Base-by-base conservation (phyloP, 192 early-diverging fungal genomes). In the Gonapodya prolifera region DNA sequence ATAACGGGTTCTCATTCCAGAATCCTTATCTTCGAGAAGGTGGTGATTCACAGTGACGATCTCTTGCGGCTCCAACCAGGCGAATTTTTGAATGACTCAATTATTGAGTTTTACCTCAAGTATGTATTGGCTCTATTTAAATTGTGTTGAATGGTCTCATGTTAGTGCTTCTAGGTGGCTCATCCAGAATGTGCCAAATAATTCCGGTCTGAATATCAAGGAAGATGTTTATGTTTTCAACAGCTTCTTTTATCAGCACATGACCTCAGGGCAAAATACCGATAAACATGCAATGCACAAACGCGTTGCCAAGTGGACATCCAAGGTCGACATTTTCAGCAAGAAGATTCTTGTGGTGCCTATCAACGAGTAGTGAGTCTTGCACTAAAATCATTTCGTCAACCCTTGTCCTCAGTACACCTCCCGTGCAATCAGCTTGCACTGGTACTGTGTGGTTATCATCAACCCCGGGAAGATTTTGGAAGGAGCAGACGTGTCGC, bases 391-490 rank as follows among this genome's bases (percentile, higher is more conserved):
- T n/a, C n/a, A 34, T 17, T 33, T 77, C 18, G 31, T 76, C 2
- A 34, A 31, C 16, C 35, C 78, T 75, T 32, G 28, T 34, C 28
- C n/a, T 18, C 74, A 28, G 69, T 36, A 33, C n/a, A 31, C 8
- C 69, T 75, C 18, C 1, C n/a, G n/a, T n/a, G n/a, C n/a, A n/a
- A n/a, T 30, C 71, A 88, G 89, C 75, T 84, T 92, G 45, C 95
- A 97, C 76, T 97, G 95, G 95, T 95, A 97, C 80, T 84, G 94
- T 30, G 92, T 90, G 61, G 82, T 97, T 0, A 90, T 97, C 28
- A 84, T 81, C 80, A 93, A 97, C 77, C 89, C 92, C 0, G 86
- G 89, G 1, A 77, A 82, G 13, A 75, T 90, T 76, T 69, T 87
- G 18, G 45, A 61, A 61, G 45, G 45, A 16, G 45, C 45, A 16